Conservation (phyloP, 352 stramenopile genomes). For the Phytopythium cucurbitacearum region DNA sequence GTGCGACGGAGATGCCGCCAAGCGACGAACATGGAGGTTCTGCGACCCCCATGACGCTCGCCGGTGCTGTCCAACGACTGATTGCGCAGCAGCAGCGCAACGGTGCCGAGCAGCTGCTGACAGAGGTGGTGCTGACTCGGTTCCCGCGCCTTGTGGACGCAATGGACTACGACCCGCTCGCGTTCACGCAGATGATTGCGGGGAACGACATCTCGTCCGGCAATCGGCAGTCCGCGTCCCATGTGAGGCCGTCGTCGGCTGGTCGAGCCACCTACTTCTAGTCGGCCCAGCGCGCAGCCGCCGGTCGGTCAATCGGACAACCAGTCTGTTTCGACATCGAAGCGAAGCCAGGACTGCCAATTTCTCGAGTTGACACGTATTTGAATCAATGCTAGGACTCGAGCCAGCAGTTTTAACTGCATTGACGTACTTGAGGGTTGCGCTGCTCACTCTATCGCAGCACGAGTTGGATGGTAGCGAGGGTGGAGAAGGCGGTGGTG, state of each 20-base stretch:
- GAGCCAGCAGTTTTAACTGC: too few species aligned
- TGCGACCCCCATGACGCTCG: constrained; percentile 10
- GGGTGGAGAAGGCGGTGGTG: constrained; percentile 47
- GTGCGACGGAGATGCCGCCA: constrained; percentile 12
- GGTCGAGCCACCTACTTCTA: constrained; percentile 20
- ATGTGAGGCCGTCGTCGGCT: too few species aligned
- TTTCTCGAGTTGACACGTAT: neutral
- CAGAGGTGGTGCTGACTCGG: constrained; percentile 53
- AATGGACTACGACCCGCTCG: constrained; percentile 74
- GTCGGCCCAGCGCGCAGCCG: too few species aligned
- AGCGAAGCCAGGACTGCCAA: neutral
- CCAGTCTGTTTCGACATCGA: too few species aligned
- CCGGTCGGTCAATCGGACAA: neutral
- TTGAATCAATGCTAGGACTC: too few species aligned
- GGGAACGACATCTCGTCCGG: constrained; percentile 30
- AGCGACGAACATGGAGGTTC: neutral
- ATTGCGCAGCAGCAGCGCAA: constrained; percentile 28
- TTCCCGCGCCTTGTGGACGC: constrained; percentile 71
- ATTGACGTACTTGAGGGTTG: neutral
- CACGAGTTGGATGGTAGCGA: constrained; percentile 48
- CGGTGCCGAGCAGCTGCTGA: constrained; percentile 59
- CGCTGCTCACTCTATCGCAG: constrained; percentile 1
- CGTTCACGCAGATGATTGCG: constrained; percentile 68
- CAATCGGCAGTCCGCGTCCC: too few species aligned
- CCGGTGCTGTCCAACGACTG: constrained; percentile 21